A percentile compares a stretch with the other conserved stretches of the same genome.
phyloP scores from a whole-genome alignment of 129 eudicot genomes.

The Gnaphalium uliginosum region DNA sequence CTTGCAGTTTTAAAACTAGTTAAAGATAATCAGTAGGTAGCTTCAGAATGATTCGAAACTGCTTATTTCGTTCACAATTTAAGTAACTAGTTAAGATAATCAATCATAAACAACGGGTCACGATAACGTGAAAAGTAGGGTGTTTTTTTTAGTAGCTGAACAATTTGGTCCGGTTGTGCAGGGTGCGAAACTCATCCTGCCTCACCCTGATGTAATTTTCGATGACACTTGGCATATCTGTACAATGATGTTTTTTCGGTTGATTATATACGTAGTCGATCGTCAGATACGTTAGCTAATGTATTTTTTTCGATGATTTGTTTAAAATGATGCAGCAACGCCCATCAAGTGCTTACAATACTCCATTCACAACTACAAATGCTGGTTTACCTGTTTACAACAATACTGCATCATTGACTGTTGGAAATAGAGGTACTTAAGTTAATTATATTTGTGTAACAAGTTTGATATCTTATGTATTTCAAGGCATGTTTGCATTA shows the following conservation, averaged over 20 bases:
- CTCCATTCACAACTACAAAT: slow-evolving; percentile 65
- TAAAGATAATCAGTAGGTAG: too few relatives aligned
- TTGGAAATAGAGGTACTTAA: slow-evolving; percentile 60
- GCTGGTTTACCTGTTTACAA: slow-evolving; percentile 83
- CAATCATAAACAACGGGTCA: background rate
- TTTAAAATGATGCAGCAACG: slow-evolving; percentile 59
- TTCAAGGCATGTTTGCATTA: too few relatives aligned
- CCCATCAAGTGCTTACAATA: slow-evolving; percentile 73
- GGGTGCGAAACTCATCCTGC: slow-evolving; percentile 41
- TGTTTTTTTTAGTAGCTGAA: slow-evolving; percentile 16
- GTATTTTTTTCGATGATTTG: background rate
- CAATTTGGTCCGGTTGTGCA: slow-evolving; percentile 37
- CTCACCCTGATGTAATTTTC: slow-evolving; percentile 41
- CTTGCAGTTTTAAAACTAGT: too few relatives aligned
- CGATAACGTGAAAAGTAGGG: background rate
- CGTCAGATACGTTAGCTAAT: background rate
- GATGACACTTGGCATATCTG: slow-evolving; percentile 17
- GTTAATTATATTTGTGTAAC: background rate
- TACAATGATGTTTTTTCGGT: slow-evolving; percentile 1
- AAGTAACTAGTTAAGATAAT: too few relatives aligned
- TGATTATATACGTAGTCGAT: background rate
- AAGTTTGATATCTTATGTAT: too few relatives aligned
- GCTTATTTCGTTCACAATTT: too few relatives aligned
- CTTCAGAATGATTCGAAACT: too few relatives aligned
- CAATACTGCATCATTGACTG: slow-evolving; percentile 64